Evolutionary conservation across 768 basidiomycete genomes (phyloP).

Genomic region (Trametes coccinea): DNA sequence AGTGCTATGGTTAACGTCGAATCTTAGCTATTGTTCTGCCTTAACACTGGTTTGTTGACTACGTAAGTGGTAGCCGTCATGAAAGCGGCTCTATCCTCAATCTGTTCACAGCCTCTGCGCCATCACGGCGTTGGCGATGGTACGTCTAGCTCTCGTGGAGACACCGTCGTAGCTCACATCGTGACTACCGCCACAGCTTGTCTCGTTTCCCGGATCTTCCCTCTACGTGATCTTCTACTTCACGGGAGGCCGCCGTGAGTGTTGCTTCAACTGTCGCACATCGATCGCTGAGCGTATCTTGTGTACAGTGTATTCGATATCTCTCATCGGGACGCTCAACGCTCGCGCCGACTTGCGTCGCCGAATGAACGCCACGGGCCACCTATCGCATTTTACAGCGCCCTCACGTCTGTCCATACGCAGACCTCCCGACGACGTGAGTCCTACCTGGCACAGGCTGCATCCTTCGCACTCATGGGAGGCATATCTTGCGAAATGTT

Average conservation of each 20-base stretch:
- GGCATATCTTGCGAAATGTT: not conserved
- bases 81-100: not conserved
- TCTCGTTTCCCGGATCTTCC: not conserved
- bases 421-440: not conserved
- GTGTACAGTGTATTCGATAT: not conserved
- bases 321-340: not conserved
- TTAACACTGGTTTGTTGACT: not conserved
- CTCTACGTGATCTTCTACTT: not conserved
- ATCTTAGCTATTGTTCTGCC: not conserved
- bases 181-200: not conserved
- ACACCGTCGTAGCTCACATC: too few relatives aligned
- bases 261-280: too few relatives aligned
- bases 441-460: not conserved
- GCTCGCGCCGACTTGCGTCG: not conserved
- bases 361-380: not conserved
- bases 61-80: not conserved
- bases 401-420: not conserved
- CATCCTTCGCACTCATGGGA: too few relatives aligned
- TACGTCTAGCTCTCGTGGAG: not conserved
- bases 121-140: not conserved
- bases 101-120: not conserved
- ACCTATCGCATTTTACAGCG: not conserved
- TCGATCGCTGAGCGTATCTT: not conserved
- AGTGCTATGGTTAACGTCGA: not conserved
- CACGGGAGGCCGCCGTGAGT: not conserved